Base-by-base conservation (phyloP, 805 yeast genomes). In the Lipomyces sp. region DNA sequence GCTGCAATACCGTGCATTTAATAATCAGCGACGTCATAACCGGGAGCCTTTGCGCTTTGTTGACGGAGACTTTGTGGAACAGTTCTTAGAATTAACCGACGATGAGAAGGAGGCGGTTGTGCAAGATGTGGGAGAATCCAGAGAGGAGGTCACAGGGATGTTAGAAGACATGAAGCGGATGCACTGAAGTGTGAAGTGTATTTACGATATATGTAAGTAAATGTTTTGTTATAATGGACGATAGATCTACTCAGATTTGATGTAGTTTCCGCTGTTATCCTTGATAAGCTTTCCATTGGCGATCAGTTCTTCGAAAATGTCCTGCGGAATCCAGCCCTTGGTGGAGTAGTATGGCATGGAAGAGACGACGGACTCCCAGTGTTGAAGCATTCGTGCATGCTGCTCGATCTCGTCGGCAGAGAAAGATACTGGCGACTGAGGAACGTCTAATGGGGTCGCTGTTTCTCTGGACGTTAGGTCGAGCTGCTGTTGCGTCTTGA, bases 261-360 rank as follows among this genome's bases (percentile, higher is more conserved):
- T 64, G 64, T 78, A 82, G 59, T 80, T 76, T 29, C 84, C 85
- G 28, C 80, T 79, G 19, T 76, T 79, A 18, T 75, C 76, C 55
- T 81, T 76, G 47, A 78, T 80, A 49, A 91, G 73, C 49, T 83
- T 74, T 0, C 91, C 93, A 54, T 82, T 82, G 19, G 80, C 79
- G 36, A 81, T 68, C 61, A 87, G 74, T 43, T 78, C 78, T 31
- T 80, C 83, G 64, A 91, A 90, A 84, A 88, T 81, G 65, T 88
- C 95, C 65, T 88, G 96, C 16, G 98, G 96, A 50, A 93, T 78
- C 96, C 97, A 91, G 4, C 96, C 96, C 47, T 86, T 84, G 22
- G 96, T 85, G 41, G 91, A 91, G 28, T 86, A 83, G 68, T 88
- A 90, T 37, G 97, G 96, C 44, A 81, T 76, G 4, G 82, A 74